Evolutionary conservation across 164 flowering plant genomes (phyloP), one percentile per base, ranked within the genome.

Genomic region (Macadamia integrifolia): DNA sequence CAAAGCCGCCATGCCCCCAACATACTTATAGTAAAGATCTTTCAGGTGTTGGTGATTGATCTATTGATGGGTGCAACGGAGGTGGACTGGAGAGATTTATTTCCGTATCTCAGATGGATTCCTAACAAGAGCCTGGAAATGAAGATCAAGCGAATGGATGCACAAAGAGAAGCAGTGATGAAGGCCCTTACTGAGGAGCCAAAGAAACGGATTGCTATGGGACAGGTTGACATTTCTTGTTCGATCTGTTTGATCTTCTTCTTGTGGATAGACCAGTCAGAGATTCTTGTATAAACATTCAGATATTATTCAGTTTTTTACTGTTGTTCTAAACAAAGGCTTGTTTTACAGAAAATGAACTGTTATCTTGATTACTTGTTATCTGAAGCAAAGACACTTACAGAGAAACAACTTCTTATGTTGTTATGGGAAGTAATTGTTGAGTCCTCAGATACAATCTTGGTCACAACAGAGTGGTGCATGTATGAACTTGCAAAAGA

Each of bases 61-160:
- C 81, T 84, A 30, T 83, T 93, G 96, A 86, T 80, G 79, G 98
- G 93, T 44, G 96, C 96, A 44, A 82, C 89, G 68, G 97, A 91
- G 62, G 97, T 91, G 63, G 98, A 91, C 35, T 93, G 98, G 98
- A 86, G 97, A 76, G 99, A 95, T 68, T 92, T 95, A 83, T 95
- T 95, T 71, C 98, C 99, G 17, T 92, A 87, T 71, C 73, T 95
- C 42, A 84, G 60, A 76, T 95, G 99, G 99, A 52, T 92, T 76
- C 99, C 99, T 15, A 92, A 89, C 72, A 88, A 71, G 74, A 72
- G 74, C 57, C 40, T 85, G 12, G 98, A 90, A 71, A 68, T 44
- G 43, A 92, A 79, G 58, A 78, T 92, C 61, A 62, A 79, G 28
- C 68, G 64, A 32, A 82, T 88, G 80, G 67, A 67, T 72, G 58